phyloP scores from a whole-genome alignment of 345 rosid genomes.

The Erysimum cheiranthoides region DNA sequence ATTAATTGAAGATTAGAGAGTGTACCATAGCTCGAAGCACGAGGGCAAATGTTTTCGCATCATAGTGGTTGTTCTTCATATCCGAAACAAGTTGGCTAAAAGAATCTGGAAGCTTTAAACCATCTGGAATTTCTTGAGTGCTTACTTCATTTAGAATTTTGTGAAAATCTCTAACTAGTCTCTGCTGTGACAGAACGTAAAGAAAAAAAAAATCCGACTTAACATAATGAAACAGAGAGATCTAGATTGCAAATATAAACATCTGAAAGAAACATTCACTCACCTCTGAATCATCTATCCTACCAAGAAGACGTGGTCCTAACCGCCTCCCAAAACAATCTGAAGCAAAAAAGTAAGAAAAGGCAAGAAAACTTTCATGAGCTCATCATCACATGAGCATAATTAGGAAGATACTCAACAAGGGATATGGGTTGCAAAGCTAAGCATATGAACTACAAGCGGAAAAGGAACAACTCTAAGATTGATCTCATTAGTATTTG shows the following conservation, averaged over 20 bases:
- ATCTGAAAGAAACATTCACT: constrained; percentile 36
- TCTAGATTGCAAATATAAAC: not conserved
- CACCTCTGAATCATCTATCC: constrained; percentile 92
- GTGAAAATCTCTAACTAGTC: constrained; percentile 85
- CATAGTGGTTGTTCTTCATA: constrained; percentile 85
- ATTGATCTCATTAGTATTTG: not conserved
- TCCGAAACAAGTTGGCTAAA: constrained; percentile 86
- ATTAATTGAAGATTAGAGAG: not conserved
- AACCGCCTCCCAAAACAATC: constrained; percentile 99
- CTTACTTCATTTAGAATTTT: constrained; percentile 84
- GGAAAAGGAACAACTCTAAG: constrained; percentile 6
- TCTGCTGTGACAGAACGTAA: constrained; percentile 58
- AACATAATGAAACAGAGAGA: constrained; percentile 37
- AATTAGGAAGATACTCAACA: not conserved
- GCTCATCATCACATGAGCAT: constrained; percentile 19
- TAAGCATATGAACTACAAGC: not conserved
- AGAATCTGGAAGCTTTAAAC: constrained; percentile 82
- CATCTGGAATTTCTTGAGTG: constrained; percentile 83
- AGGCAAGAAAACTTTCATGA: constrained; percentile 34
- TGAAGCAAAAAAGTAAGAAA: constrained; percentile 37
- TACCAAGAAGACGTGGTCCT: constrained; percentile 93
- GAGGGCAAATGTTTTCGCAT: constrained; percentile 84
- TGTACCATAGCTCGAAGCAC: constrained; percentile 89
- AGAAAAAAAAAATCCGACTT: constrained; percentile 36
- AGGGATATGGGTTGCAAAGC: not conserved